Conservation (phyloP, 495 filamentous ascomycete genomes). For the Astrocystis sublimbata region DNA sequence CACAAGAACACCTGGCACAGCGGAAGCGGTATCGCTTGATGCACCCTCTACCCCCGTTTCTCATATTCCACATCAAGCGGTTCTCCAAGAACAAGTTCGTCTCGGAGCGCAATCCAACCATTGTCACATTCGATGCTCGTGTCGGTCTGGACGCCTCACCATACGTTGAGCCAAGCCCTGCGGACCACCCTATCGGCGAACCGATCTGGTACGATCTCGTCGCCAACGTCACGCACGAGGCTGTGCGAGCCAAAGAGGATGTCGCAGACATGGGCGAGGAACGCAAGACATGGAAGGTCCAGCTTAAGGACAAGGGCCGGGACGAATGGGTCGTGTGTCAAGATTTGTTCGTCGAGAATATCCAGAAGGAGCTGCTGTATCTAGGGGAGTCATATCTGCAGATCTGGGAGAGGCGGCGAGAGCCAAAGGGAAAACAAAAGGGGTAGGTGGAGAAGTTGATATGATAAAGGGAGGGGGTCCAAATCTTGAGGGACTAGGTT, state of each 20-base stretch:
- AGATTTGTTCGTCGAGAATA: constrained; percentile 88
- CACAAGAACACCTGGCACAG: constrained; percentile 84
- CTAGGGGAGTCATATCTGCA: constrained; percentile 92
- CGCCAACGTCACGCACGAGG: constrained; percentile 92
- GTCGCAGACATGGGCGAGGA: constrained; percentile 22
- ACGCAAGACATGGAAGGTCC: constrained; percentile 76
- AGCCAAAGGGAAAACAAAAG: constrained; percentile 31
- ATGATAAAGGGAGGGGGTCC: neutral
- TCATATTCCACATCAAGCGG: constrained; percentile 95
- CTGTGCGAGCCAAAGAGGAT: constrained; percentile 64
- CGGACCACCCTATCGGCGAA: constrained; percentile 64
- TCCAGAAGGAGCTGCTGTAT: constrained; percentile 82
- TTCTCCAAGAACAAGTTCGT: constrained; percentile 97
- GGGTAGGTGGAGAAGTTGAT: constrained; percentile 8
- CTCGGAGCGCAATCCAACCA: constrained; percentile 92
- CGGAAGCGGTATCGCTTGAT: constrained; percentile 86
- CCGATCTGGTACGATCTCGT: constrained; percentile 96
- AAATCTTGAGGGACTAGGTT: neutral
- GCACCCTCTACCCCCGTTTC: constrained; percentile 88
- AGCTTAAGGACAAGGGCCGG: constrained; percentile 60
- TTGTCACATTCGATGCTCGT: constrained; percentile 88
- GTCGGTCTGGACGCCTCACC: constrained; percentile 78
- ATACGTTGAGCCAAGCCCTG: constrained; percentile 64
- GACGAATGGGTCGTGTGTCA: constrained; percentile 92
- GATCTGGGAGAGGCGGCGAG: constrained; percentile 84